Percentiles rank a stretch among this genome's conserved stretches.
Conservation (phyloP, 768 basidiomycete genomes). For the Rhizopogon roseolus region DNA sequence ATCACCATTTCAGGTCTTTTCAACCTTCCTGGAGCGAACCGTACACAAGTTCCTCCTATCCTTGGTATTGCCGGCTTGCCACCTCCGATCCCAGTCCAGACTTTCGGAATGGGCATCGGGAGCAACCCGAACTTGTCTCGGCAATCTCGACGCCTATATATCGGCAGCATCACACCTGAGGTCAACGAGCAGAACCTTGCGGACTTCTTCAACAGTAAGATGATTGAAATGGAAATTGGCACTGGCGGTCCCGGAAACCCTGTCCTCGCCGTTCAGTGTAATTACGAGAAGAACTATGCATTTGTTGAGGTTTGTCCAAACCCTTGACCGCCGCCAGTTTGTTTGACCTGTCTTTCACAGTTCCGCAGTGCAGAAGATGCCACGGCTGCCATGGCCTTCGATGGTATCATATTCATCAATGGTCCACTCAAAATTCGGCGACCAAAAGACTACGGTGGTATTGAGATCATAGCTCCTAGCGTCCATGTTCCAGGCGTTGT, state of each 20-base stretch:
- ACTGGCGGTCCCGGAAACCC: slow-evolving; percentile 84
- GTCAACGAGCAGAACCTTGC: slow-evolving; percentile 90
- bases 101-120: slow-evolving; percentile 82
- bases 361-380: slow-evolving; percentile 98
- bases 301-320: slow-evolving; percentile 80
- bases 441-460: slow-evolving; percentile 93
- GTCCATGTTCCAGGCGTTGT: slow-evolving; percentile 92
- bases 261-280: slow-evolving; percentile 91
- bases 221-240: slow-evolving; percentile 88
- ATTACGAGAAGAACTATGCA: slow-evolving; percentile 98
- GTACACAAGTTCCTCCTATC: slow-evolving; percentile 82
- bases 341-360: slow-evolving; percentile 37
- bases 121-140: slow-evolving; percentile 86
- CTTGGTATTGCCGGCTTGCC: slow-evolving; percentile 78
- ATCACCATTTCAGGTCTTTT: slow-evolving; percentile 65
- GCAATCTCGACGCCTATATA: slow-evolving; percentile 92
- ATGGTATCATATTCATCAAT: slow-evolving; percentile 94
- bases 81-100: slow-evolving; percentile 78
- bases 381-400: slow-evolving; percentile 94
- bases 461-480: slow-evolving; percentile 55
- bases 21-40: slow-evolving; percentile 92
- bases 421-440: slow-evolving; percentile 96
- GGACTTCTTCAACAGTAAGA: slow-evolving; percentile 94
- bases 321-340: neutral
- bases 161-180: slow-evolving; percentile 93